These are phyloP conservation scores for Rhodotorula sp. DNA, from an alignment of 1,284 basidiomycete genomes.

Conservation along the genomic window DNA sequence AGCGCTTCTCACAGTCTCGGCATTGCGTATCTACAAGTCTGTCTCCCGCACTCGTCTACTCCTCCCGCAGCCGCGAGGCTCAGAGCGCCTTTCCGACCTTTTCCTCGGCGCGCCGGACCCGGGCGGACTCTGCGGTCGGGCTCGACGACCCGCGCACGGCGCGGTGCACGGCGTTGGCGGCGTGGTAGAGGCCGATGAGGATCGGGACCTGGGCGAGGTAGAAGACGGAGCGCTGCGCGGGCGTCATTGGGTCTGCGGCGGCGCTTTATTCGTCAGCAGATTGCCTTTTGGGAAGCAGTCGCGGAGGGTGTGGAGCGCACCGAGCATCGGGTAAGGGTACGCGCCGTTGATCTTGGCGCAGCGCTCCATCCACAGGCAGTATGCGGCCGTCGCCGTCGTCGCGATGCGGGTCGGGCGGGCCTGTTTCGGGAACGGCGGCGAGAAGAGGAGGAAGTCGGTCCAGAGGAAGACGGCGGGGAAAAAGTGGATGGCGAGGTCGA, in stretches of 20 bases:
- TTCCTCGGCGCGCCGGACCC: neutral
- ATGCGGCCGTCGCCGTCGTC: slow-evolving; percentile 17
- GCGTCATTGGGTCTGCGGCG: slow-evolving; percentile 25
- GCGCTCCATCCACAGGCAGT: slow-evolving; percentile 41
- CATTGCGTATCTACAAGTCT: too few relatives aligned
- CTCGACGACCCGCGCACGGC: neutral
- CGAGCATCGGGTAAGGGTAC: slow-evolving; percentile 31
- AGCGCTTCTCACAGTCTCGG: too few relatives aligned
- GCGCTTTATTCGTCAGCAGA: neutral
- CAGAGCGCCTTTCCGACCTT: slow-evolving; percentile 3
- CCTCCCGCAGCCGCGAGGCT: neutral
- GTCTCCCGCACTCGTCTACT: neutral
- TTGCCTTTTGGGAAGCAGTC: neutral
- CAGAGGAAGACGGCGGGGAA: slow-evolving; percentile 30
- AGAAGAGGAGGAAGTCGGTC: slow-evolving; percentile 42
- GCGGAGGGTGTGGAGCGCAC: neutral
- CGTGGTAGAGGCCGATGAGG: slow-evolving; percentile 33
- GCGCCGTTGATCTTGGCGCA: slow-evolving; percentile 26
- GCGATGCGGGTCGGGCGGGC: slow-evolving; percentile 30
- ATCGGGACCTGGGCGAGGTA: slow-evolving; percentile 34
- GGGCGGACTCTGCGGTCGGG: neutral
- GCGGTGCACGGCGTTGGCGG: slow-evolving; percentile 29
- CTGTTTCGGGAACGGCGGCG: slow-evolving; percentile 34
- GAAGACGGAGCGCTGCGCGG: slow-evolving; percentile 22
- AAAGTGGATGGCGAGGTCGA: slow-evolving; percentile 38